phyloP scores from a whole-genome alignment of 169 alveolate genomes.

The Amoebophrya sp. region DNA sequence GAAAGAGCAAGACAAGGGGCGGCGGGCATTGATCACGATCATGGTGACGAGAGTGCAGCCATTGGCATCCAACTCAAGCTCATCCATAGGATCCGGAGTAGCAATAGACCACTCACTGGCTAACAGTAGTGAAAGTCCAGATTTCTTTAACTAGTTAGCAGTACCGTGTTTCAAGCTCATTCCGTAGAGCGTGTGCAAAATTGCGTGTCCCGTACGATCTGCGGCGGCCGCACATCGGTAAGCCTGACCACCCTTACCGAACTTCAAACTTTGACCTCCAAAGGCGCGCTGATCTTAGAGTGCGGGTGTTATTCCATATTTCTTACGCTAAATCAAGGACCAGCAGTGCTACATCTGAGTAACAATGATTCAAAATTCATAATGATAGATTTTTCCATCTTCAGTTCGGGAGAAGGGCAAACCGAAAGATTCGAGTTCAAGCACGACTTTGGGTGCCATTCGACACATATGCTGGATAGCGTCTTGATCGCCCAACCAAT shows the following conservation, averaged over 20 bases:
- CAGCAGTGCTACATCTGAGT: too few relatives aligned
- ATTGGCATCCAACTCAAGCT: background rate
- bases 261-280: slow-evolving; percentile 92
- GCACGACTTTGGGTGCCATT: slow-evolving; percentile 90
- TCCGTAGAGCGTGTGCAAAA: slow-evolving; percentile 95
- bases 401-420: slow-evolving; percentile 93
- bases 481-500: slow-evolving; percentile 99
- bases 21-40: background rate
- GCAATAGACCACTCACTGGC: too few relatives aligned
- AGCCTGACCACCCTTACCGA: slow-evolving; percentile 97
- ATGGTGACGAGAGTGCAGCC: background rate
- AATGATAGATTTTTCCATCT: slow-evolving; percentile 68
- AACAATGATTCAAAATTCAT: too few relatives aligned
- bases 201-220: slow-evolving; percentile 97
- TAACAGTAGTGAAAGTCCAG: too few relatives aligned
- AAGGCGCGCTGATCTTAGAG: slow-evolving; percentile 97
- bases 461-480: slow-evolving; percentile 95
- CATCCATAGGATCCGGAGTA: too few relatives aligned
- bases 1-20: background rate
- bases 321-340: too few relatives aligned
- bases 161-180: slow-evolving; percentile 53
- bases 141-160: too few relatives aligned
- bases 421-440: slow-evolving; percentile 92
- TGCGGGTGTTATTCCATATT: too few relatives aligned
- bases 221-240: slow-evolving; percentile 98